Evolutionary conservation across 139 green algal genomes (phyloP), one percentile per base, ranked within the genome.

Genomic region (Chlorella sp.): DNA sequence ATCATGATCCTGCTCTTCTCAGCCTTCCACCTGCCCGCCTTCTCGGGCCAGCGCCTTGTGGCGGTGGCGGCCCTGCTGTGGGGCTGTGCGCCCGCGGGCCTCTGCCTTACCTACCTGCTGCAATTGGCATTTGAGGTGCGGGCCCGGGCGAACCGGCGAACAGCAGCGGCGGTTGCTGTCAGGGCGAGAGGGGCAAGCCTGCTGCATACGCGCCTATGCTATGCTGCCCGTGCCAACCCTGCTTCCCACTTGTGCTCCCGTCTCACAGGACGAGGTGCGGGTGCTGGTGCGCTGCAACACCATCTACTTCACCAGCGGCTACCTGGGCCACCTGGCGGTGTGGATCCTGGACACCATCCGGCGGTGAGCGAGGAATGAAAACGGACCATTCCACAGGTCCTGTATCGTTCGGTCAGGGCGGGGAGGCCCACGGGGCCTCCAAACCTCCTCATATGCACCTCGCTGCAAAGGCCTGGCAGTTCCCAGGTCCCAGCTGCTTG

Each of bases 181-280:
- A n/a, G n/a, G n/a, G n/a, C n/a, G n/a, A n/a, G n/a, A n/a, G n/a
- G n/a, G n/a, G n/a, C n/a, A n/a, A n/a, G n/a, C n/a, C n/a, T n/a
- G n/a, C n/a, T n/a, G n/a, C n/a, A n/a, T n/a, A n/a, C n/a, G n/a
- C n/a, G n/a, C n/a, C n/a, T n/a, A n/a, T n/a, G n/a, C n/a, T n/a
- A n/a, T n/a, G n/a, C n/a, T n/a, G n/a, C n/a, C n/a, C n/a, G n/a
- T n/a, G n/a, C n/a, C n/a, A n/a, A n/a, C n/a, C n/a, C n/a, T n/a
- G n/a, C n/a, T n/a, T n/a, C n/a, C n/a, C n/a, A n/a, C n/a, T n/a
- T n/a, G 4, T 15, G 12, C 11, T 18, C 28, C 11, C 36, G 60
- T 38, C n/a, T 16, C 78, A 30, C 91, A 96, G 91, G 94, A 96
- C 56, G 94, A 96, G 85, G 94, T 96, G 91, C 80, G 87, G 25